Evolutionary conservation across 305 asterid species (phyloP).

Genomic region (Fraxinus dipetala): DNA sequence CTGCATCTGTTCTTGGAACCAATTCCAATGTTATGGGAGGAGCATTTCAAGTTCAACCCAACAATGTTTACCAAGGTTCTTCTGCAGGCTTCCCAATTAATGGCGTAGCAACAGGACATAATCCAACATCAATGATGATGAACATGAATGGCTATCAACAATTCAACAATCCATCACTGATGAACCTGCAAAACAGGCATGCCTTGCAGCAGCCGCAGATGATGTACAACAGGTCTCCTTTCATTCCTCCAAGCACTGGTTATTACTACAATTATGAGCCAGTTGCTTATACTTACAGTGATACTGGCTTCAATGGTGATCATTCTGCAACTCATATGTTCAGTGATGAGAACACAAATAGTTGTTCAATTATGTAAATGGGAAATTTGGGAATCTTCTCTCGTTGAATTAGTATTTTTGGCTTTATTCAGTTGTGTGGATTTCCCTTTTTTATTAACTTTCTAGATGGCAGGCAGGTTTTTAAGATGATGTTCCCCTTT

Average conservation of each 20-base stretch:
- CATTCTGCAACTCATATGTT: conserved; percentile 45
- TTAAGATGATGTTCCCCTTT: not conserved
- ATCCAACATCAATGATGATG: conserved; percentile 14
- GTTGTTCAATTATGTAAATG: conserved; percentile 68
- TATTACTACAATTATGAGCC: conserved; percentile 44
- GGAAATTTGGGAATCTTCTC: not conserved
- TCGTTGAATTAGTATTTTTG: not conserved
- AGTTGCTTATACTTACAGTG: conserved; percentile 24
- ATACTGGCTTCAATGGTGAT: conserved; percentile 22
- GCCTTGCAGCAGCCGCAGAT: conserved; percentile 58
- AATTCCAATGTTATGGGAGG: conserved; percentile 13
- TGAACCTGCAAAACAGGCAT: conserved; percentile 52
- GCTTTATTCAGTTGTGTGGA: not conserved
- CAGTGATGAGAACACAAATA: conserved; percentile 62
- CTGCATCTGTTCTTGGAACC: conserved; percentile 25
- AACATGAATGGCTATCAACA: conserved; percentile 25
- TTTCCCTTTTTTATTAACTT: not conserved
- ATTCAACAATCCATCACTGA: conserved; percentile 26
- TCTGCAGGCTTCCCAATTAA: conserved; percentile 23
- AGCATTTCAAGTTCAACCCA: conserved; percentile 29
- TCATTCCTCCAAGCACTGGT: conserved; percentile 50
- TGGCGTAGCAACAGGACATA: conserved; percentile 26
- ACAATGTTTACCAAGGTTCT: conserved; percentile 28
- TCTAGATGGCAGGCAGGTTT: not conserved
- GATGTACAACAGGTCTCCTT: conserved; percentile 72